Evolutionary conservation across 2,329 filamentous ascomycete species (phyloP).

Genomic region (Monosporascus sp.): DNA sequence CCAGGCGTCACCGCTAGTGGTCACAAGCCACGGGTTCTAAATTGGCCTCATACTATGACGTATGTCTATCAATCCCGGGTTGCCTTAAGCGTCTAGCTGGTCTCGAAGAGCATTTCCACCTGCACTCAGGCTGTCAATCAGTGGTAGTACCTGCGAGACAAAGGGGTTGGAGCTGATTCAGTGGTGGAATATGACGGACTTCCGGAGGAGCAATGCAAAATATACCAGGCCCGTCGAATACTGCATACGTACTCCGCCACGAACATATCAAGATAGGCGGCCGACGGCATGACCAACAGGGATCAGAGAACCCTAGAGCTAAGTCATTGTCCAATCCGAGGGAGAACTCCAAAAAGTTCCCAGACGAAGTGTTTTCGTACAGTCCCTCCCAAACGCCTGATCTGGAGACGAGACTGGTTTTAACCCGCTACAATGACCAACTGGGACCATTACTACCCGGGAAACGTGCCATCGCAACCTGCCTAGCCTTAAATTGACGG

Average conservation of each 20-base stretch:
- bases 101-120: not conserved
- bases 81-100: not conserved
- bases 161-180: not conserved
- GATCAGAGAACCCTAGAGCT: not conserved
- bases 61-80: not conserved
- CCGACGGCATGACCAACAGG: conserved; percentile 8
- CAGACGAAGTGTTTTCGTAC: not conserved
- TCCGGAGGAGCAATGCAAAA: conserved; percentile 12
- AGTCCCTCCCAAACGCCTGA: not conserved
- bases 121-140: not conserved
- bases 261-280: not conserved
- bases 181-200: conserved; percentile 15
- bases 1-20: not conserved
- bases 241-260: conserved; percentile 10
- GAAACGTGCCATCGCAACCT: not conserved
- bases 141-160: not conserved
- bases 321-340: not conserved
- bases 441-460: not conserved
- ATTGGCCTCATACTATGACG: not conserved
- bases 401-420: not conserved
- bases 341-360: not conserved
- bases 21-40: not conserved
- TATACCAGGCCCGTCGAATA: conserved; percentile 16
- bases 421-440: not conserved
- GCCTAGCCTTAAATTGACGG: not conserved